A percentile compares a stretch with the other conserved stretches of the same genome.
Conservation (phyloP, 306 rosid species). For the Trifolium dubium region DNA sequence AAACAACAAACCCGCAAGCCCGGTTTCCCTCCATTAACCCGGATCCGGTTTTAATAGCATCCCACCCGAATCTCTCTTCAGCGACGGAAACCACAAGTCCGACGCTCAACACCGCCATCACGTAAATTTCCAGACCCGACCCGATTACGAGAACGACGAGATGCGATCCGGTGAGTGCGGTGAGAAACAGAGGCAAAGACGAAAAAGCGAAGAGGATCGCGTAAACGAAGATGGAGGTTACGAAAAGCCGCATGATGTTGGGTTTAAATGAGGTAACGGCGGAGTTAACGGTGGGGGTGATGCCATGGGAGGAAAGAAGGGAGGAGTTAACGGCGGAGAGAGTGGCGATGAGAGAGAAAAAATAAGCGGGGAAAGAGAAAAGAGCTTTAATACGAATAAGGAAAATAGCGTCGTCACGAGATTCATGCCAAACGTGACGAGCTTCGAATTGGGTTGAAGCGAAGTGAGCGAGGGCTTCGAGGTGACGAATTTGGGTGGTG, state of each 20-base stretch:
- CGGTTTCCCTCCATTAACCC: constrained; percentile 57
- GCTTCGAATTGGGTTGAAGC: constrained; percentile 76
- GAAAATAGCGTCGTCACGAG: constrained; percentile 66
- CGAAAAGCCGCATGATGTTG: constrained; percentile 51
- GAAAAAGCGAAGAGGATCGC: constrained; percentile 51
- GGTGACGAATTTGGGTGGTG: constrained; percentile 59
- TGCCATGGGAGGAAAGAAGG: constrained; percentile 36
- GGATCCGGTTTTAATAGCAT: constrained; percentile 62
- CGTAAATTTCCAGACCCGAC: constrained; percentile 55
- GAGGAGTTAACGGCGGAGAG: constrained; percentile 59
- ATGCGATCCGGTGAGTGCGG: constrained; percentile 28
- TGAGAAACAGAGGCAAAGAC: constrained; percentile 39
- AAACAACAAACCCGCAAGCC: constrained; percentile 57
- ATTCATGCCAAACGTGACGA: constrained; percentile 73
- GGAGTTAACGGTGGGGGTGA: constrained; percentile 44
- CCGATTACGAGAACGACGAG: constrained; percentile 29
- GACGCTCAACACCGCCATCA: constrained; percentile 65
- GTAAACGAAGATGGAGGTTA: constrained; percentile 63
- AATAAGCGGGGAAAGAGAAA: constrained; percentile 58
- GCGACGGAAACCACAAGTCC: constrained; percentile 66
- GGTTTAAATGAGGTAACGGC: constrained; percentile 39
- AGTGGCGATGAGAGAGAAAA: constrained; percentile 70
- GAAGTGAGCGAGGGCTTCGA: constrained; percentile 66
- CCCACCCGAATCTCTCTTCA: constrained; percentile 72
- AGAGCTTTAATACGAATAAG: constrained; percentile 61